These are phyloP conservation scores for Chalaropsis thielavioides DNA, from an alignment of 2,329 filamentous ascomycete species.

Conservation along the genomic window DNA sequence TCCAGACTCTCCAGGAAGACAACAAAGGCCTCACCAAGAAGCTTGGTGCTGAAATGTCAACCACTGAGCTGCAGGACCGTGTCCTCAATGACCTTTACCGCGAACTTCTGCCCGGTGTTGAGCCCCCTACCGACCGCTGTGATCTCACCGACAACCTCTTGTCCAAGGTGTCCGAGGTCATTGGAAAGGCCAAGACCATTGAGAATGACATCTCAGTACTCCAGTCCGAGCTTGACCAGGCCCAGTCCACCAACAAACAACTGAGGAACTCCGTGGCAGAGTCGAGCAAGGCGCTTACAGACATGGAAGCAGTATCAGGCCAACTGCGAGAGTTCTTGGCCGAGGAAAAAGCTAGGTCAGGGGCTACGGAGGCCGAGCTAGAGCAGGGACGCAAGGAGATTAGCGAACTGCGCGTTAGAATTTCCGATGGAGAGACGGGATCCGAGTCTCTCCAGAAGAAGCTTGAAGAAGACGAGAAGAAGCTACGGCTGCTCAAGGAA, in stretches of 20 bases:
- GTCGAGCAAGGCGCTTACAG: constrained; percentile 30
- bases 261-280: constrained; percentile 42
- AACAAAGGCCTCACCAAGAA: constrained; percentile 36
- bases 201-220: constrained; percentile 46
- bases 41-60: constrained; percentile 36
- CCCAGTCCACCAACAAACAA: constrained; percentile 39
- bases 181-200: constrained; percentile 44
- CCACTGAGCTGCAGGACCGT: constrained; percentile 36
- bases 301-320: constrained; percentile 36
- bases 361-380: constrained; percentile 42
- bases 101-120: constrained; percentile 40
- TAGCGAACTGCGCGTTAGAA: constrained; percentile 50
- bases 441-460: constrained; percentile 64
- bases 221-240: constrained; percentile 47
- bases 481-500: constrained; percentile 50
- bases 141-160: constrained; percentile 47
- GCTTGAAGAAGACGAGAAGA: constrained; percentile 61
- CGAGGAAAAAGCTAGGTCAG: constrained; percentile 39
- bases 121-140: constrained; percentile 39
- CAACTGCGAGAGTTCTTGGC: constrained; percentile 40
- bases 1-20: constrained; percentile 42
- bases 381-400: constrained; percentile 56
- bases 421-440: constrained; percentile 71
- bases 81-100: constrained; percentile 44
- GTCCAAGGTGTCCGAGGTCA: constrained; percentile 40